phyloP scores from a whole-genome alignment of 768 basidiomycete genomes.

The Russula olivacea region DNA sequence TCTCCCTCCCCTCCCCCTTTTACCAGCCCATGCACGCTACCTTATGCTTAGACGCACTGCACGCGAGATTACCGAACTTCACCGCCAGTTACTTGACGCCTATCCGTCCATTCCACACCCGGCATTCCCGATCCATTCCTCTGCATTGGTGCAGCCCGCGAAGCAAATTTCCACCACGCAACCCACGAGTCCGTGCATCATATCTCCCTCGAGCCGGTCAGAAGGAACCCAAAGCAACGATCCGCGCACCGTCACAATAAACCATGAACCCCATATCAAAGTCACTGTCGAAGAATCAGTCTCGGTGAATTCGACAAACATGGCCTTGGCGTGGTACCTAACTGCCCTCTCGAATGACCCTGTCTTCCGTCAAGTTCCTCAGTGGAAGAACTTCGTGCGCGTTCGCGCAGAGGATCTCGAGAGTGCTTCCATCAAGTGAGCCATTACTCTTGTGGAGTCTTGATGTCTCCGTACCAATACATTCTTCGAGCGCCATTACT shows the following conservation, averaged over 20 bases:
- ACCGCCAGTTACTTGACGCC: conserved; percentile 66
- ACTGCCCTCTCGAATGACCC: conserved; percentile 69
- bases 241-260: conserved; percentile 19
- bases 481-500: conserved; percentile 28
- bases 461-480: conserved; percentile 68
- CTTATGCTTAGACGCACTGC: conserved; percentile 75
- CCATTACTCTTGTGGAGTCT: conserved; percentile 79
- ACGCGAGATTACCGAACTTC: conserved; percentile 70
- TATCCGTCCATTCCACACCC: conserved; percentile 56
- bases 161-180: conserved; percentile 80
- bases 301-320: conserved; percentile 29
- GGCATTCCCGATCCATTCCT: conserved; percentile 52
- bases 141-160: conserved; percentile 45
- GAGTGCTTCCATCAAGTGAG: conserved; percentile 76
- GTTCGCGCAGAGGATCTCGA: conserved; percentile 84
- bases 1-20: conserved; percentile 10
- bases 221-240: conserved; percentile 31
- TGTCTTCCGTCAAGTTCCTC: conserved; percentile 54
- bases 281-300: conserved; percentile 25
- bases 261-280: conserved; percentile 28
- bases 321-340: conserved; percentile 68
- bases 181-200: conserved; percentile 74
- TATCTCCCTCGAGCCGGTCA: conserved; percentile 59
- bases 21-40: conserved; percentile 81
- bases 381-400: conserved; percentile 82